These are phyloP conservation scores for Cyclostephanos invisitatus DNA, from an alignment of 108 stramenopile species.

Conservation along the genomic window DNA sequence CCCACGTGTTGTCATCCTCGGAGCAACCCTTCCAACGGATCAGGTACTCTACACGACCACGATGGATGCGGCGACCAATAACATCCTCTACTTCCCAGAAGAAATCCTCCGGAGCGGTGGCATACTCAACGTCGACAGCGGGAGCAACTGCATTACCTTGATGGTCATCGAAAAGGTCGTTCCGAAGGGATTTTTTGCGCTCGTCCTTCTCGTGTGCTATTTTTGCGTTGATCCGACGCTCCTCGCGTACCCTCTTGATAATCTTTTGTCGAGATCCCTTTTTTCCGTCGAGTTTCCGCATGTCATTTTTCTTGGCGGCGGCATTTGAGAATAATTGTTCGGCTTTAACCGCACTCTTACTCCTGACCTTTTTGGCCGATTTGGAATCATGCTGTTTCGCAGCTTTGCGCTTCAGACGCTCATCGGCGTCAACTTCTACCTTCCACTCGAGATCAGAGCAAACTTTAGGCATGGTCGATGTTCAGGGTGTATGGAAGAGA, in stretches of 20 bases:
- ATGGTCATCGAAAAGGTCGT: slow-evolving; percentile 8
- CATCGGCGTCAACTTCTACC: slow-evolving; percentile 27
- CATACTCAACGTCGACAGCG: background rate
- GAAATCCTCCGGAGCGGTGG: slow-evolving; percentile 31
- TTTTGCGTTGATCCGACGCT: slow-evolving; percentile 19
- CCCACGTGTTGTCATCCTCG: slow-evolving; percentile 65
- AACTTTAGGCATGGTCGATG: slow-evolving; percentile 21
- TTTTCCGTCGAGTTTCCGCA: background rate
- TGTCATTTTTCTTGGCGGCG: slow-evolving; percentile 1
- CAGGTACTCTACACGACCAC: slow-evolving; percentile 56
- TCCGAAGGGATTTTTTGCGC: slow-evolving; percentile 10
- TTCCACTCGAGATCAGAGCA: slow-evolving; percentile 42
- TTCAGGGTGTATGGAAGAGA: background rate
- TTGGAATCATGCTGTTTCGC: slow-evolving; percentile 2
- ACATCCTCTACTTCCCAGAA: slow-evolving; percentile 52
- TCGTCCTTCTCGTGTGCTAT: slow-evolving; percentile 24
- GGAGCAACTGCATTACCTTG: slow-evolving; percentile 25
- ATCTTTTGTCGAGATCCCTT: slow-evolving; percentile 7
- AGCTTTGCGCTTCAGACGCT: slow-evolving; percentile 27
- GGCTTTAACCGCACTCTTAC: slow-evolving; percentile 1
- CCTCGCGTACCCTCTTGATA: slow-evolving; percentile 36
- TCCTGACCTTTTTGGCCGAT: slow-evolving; percentile 14
- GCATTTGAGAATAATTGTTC: background rate
- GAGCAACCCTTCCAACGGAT: slow-evolving; percentile 65
- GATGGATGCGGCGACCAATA: slow-evolving; percentile 32